A percentile compares a stretch with the other conserved stretches of the same genome.
phyloP scores from a whole-genome alignment of 139 green algal genomes.

The Deuterostichococcus epilithicus region DNA sequence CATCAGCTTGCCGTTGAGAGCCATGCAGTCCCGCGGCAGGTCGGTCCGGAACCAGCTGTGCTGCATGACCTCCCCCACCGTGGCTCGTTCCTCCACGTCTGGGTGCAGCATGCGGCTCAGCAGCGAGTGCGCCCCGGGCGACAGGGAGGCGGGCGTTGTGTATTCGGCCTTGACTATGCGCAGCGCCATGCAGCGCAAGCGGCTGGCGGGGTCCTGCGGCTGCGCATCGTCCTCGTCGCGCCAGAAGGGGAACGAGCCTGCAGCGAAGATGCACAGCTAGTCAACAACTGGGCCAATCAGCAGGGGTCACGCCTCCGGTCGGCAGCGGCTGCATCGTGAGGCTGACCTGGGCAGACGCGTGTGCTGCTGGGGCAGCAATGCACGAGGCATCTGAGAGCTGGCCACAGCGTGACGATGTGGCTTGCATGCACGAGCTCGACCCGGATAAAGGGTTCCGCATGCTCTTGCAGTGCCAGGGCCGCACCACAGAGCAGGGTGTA shows the following conservation, averaged over 20 bases:
- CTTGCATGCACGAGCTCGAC: not conserved
- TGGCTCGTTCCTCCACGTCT: not conserved
- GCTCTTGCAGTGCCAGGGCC: not conserved
- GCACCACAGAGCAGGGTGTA: constrained; percentile 21
- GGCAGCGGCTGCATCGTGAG: too few relatives aligned
- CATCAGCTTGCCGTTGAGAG: not conserved
- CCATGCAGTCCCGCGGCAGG: not conserved
- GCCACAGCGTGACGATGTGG: not conserved
- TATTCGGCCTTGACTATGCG: constrained; percentile 17
- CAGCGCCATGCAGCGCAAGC: constrained; percentile 14
- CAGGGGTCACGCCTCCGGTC: not conserved
- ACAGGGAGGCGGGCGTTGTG: not conserved
- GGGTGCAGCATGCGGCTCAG: constrained; percentile 12
- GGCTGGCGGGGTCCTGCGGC: not conserved
- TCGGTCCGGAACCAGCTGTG: constrained; percentile 6
- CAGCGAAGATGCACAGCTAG: not conserved
- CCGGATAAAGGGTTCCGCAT: not conserved
- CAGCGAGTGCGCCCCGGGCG: not conserved
- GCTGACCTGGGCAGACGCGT: too few relatives aligned
- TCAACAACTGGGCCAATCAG: too few relatives aligned
- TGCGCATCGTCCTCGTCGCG: not conserved
- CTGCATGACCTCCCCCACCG: not conserved
- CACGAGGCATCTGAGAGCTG: not conserved
- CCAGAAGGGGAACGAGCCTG: constrained; percentile 16
- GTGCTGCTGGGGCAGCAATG: not conserved